Evolutionary conservation across 2,329 filamentous ascomycete genomes (phyloP), one percentile per base, ranked within the genome.

Genomic region (Chaetothyriales sp.): DNA sequence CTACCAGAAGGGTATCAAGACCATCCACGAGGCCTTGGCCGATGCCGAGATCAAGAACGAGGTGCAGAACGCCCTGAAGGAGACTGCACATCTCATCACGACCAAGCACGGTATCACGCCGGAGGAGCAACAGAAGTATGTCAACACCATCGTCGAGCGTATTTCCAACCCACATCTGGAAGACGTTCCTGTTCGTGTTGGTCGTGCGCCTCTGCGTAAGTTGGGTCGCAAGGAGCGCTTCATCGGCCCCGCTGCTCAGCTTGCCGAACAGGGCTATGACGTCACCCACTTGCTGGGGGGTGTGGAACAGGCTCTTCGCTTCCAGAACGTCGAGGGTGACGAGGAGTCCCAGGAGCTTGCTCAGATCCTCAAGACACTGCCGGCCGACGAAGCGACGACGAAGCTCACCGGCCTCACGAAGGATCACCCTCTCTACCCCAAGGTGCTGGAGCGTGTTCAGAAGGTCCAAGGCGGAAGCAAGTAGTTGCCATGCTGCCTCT

Each of bases 161-260:
- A 95, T 96, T 68, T 86, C 86, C 67, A 96, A 96, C 74, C 89
- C 87, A 12, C 53, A 53, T 48, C 57, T 61, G 39, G 86, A 94
- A 70, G 90, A 98, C 68, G 83, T 83, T 10, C 88, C 95, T 36
- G 87, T 93, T 73, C 89, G 92, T 68, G 92, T 98, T 57, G 92
- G 90, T 51, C 89, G 92, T 65, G 90, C 89, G 18, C 92, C 92
- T 18, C 74, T 98, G 54, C 84, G 92, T 66, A 98, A 98, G 76
- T 78, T 98, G 32, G 83, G 83, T 58, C 85, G 89, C 68, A 92
- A 93, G 73, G 92, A 98, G 73, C 88, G 92, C 44, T 95, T 98
- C 73, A 82, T 98, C 61, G 88, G 85, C 45, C 92, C 92, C 4
- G 90, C 92, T 45, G 80, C 86, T 8, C 84, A 94, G 70, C 79